Evolutionary conservation across 2,329 filamentous ascomycete genomes (phyloP).

Genomic region (Thermochaetoides dissita): DNA sequence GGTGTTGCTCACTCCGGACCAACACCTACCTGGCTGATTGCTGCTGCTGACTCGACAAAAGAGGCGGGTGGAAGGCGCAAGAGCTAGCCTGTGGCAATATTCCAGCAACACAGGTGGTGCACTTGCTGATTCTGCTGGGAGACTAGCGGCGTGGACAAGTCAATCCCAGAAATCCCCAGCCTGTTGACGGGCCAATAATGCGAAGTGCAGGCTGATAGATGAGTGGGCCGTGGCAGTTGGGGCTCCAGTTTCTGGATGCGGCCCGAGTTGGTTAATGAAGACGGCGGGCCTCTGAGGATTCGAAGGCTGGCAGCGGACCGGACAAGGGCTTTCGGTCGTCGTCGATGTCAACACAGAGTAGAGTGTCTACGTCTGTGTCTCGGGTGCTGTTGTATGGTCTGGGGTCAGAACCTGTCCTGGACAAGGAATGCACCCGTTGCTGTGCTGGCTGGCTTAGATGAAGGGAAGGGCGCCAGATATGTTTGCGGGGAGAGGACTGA

Average conservation of each 20-base stretch:
- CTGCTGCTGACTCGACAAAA: conserved; percentile 3
- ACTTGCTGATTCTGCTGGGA: conserved; percentile 5
- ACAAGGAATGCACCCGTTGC: conserved; percentile 5
- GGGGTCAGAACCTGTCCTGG: not conserved
- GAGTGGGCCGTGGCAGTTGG: not conserved
- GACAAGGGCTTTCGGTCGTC: too few relatives aligned
- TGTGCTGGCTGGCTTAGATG: conserved; percentile 7
- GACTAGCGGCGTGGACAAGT: too few relatives aligned
- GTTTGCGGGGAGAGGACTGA: conserved; percentile 9
- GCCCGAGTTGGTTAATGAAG: conserved; percentile 1
- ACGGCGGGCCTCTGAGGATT: conserved; percentile 4
- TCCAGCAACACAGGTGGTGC: conserved; percentile 25
- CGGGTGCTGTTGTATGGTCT: too few relatives aligned
- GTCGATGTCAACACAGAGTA: too few relatives aligned
- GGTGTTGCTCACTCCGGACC: conserved; percentile 5
- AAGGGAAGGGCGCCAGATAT: conserved; percentile 6
- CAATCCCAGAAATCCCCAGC: too few relatives aligned
- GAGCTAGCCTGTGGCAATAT: conserved; percentile 25
- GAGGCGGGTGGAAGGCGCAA: conserved; percentile 5
- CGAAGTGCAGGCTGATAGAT: too few relatives aligned
- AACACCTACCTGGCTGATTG: conserved; percentile 6
- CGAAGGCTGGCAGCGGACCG: not conserved
- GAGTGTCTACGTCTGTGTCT: too few relatives aligned
- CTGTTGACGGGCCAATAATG: too few relatives aligned
- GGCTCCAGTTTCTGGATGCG: conserved; percentile 2